phyloP scores from a whole-genome alignment of 148 eudicot species.

The Talinum fruticosum region DNA sequence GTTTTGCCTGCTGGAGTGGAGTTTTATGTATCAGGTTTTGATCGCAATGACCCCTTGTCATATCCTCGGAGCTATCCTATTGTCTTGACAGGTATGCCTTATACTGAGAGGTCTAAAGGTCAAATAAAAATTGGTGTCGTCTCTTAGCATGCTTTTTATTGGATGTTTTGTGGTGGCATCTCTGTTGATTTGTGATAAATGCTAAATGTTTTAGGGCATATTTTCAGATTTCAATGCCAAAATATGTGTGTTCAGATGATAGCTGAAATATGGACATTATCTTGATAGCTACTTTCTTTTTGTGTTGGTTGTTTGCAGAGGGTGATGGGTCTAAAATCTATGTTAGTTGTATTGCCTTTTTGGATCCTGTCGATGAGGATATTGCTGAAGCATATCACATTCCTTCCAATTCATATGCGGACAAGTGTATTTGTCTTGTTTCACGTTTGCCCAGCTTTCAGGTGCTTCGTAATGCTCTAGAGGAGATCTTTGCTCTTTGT shows the following conservation, averaged over 20 bases:
- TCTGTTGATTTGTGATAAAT: background rate
- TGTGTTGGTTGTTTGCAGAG: conserved; percentile 52
- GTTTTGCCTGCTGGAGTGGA: conserved; percentile 96
- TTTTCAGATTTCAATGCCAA: background rate
- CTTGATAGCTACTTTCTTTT: conserved; percentile 12
- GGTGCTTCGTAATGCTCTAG: conserved; percentile 69
- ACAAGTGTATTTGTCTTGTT: conserved; percentile 95
- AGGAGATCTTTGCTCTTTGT: conserved; percentile 85
- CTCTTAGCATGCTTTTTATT: background rate
- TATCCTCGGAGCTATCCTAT: conserved; percentile 93
- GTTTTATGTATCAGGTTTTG: conserved; percentile 61
- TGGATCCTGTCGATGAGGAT: conserved; percentile 91
- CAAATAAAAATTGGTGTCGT: background rate
- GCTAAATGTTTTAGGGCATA: background rate
- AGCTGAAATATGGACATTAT: background rate
- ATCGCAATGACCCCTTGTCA: conserved; percentile 53
- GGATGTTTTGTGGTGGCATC: background rate
- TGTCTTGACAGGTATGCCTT: conserved; percentile 76
- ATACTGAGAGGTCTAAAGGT: background rate
- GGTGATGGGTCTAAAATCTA: conserved; percentile 98
- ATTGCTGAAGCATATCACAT: conserved; percentile 84
- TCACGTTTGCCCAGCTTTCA: conserved; percentile 82
- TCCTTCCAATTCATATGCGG: conserved; percentile 76
- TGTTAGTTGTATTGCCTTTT: conserved; percentile 88
- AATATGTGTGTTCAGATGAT: background rate